Evolutionary conservation across 2,329 filamentous ascomycete genomes (phyloP), one percentile per base, ranked within the genome.

Genomic region (Colletotrichum truncatum): DNA sequence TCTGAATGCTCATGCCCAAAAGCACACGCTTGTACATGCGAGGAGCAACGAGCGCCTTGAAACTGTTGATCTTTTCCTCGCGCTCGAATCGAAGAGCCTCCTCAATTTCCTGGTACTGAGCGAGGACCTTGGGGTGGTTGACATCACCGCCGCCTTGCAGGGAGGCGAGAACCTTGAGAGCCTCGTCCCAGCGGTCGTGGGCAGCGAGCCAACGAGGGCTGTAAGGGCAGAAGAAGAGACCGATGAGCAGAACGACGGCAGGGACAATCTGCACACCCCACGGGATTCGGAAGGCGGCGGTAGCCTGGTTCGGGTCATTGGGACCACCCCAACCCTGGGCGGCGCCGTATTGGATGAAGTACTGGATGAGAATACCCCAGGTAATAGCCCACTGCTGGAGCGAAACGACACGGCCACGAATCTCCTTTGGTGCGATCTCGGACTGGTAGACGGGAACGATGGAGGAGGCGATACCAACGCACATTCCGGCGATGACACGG

Each of bases 401-500:
- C 18, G 57, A 62, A 14, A 92, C 86, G 3, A 91, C 84, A 10
- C 87, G 82, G 7, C 89, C 89, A 55, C 86, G 82, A 56, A 84
- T 84, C 69, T 85, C 83, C 69, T 84, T 85, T 16, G 85, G 83
- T 0, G 84, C 89, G 16, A 92, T 81, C 74, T 93, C 91, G 54
- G 88, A 85, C 68, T 91, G 87, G 74, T 92, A 93, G 18, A 92
- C 86, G 0, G 89, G 89, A 2, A 92, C 90, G 70, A 92, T 82
- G 7, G 90, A 88, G 26, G 89, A 92, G 68, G 88, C 88, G 70
- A 94, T 93, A 66, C 92, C 92, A 59, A 94, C 90, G 61, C 89
- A 89, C 69, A 93, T 72, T 41, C 92, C 92, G 68, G 91, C 90
- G 75, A 94, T 87, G 67, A 91, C 79, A 67, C 92, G 88, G 3